These are phyloP conservation scores for Sporisorium sorghi DNA, from an alignment of 1,284 basidiomycete species.

Conservation along the genomic window DNA sequence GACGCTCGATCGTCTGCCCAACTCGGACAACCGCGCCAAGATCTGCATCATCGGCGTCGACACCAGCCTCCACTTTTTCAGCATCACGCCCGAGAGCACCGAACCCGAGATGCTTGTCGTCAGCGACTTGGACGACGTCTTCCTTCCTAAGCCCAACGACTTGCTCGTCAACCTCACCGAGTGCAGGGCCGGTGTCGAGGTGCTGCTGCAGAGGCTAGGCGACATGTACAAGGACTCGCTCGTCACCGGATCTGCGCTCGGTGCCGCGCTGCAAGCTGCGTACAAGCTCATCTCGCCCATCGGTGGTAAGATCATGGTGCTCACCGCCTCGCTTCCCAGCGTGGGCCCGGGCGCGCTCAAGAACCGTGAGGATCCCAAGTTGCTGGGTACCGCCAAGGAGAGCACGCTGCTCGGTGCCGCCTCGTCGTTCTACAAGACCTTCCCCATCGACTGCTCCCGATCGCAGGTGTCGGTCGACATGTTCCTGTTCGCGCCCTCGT, in stretches of 20 bases:
- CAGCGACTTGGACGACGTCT: slow-evolving; percentile 95
- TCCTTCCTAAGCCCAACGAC: slow-evolving; percentile 95
- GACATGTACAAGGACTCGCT: slow-evolving; percentile 98
- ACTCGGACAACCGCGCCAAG: slow-evolving; percentile 92
- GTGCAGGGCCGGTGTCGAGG: slow-evolving; percentile 82
- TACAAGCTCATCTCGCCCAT: slow-evolving; percentile 93
- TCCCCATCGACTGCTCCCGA: slow-evolving; percentile 97
- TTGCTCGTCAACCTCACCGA: slow-evolving; percentile 93
- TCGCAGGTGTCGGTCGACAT: slow-evolving; percentile 98
- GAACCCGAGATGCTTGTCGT: slow-evolving; percentile 97
- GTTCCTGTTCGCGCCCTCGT: slow-evolving; percentile 94
- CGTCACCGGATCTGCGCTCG: slow-evolving; percentile 90
- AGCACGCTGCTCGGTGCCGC: slow-evolving; percentile 71
- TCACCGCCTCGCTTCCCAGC: slow-evolving; percentile 87
- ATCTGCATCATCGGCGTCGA: slow-evolving; percentile 94
- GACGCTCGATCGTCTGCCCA: slow-evolving; percentile 92
- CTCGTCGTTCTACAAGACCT: slow-evolving; percentile 96
- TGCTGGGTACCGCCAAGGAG: slow-evolving; percentile 92
- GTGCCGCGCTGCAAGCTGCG: slow-evolving; percentile 94
- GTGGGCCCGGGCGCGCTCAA: slow-evolving; percentile 92
- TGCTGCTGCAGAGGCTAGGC: slow-evolving; percentile 82
- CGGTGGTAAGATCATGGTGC: slow-evolving; percentile 93
- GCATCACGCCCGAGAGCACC: slow-evolving; percentile 79
- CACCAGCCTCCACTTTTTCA: slow-evolving; percentile 95
- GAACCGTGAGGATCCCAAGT: slow-evolving; percentile 94